phyloP scores from a whole-genome alignment of 208 protist species.

The Blastocrithidia nonstop region DNA sequence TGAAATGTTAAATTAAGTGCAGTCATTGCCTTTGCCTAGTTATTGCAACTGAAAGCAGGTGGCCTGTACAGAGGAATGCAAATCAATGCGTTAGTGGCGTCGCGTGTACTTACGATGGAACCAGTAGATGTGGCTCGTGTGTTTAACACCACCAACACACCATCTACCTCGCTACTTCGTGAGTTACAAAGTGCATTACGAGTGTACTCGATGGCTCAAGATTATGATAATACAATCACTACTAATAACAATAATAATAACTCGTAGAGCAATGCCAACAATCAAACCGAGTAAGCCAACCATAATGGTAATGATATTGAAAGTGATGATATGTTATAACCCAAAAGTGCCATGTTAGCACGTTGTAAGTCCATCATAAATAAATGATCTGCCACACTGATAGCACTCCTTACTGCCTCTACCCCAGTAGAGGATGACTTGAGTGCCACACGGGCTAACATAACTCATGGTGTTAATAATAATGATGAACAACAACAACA shows the following conservation, averaged over 20 bases:
- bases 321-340: conserved; percentile 1
- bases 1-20: conserved; percentile 63
- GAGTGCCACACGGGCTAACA: too few relatives aligned
- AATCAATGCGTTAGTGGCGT: conserved; percentile 46
- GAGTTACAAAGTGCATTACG: conserved; percentile 69
- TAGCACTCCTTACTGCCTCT: conserved; percentile 12
- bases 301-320: background rate
- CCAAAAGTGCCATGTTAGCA: background rate
- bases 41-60: conserved; percentile 27
- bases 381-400: conserved; percentile 14
- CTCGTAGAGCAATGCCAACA: background rate
- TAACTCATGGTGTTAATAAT: too few relatives aligned
- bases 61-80: conserved; percentile 43
- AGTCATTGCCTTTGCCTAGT: conserved; percentile 58
- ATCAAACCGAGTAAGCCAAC: background rate
- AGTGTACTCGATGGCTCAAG: conserved; percentile 8
- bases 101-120: conserved; percentile 56
- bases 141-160: conserved; percentile 26
- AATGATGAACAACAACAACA: too few relatives aligned
- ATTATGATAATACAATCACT: background rate
- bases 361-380: conserved; percentile 9
- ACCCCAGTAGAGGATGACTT: too few relatives aligned
- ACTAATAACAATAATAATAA: background rate
- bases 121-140: conserved; percentile 55
- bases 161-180: conserved; percentile 30